A percentile compares a stretch with the other conserved stretches of the same genome.
phyloP scores from a whole-genome alignment of 2,329 filamentous ascomycete species.

The Zasmidium cellare region DNA sequence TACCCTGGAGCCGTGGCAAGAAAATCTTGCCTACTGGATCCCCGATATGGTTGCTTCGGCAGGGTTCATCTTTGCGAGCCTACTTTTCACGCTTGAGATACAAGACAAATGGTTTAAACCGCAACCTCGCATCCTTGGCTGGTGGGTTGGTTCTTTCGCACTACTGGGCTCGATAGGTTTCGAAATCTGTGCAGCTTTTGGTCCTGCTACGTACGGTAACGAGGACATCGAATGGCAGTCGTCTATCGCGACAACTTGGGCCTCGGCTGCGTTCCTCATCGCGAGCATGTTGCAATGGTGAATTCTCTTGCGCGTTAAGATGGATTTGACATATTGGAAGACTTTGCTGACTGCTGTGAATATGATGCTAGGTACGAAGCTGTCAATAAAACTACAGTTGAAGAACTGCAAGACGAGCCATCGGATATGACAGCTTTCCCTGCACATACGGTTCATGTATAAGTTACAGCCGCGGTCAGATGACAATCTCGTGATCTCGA shows the following conservation, averaged over 20 bases:
- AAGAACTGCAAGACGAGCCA: constrained; percentile 1
- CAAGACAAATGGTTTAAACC: constrained; percentile 29
- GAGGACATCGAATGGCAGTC: constrained; percentile 21
- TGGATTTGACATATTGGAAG: neutral
- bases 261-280: constrained; percentile 23
- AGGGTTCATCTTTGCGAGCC: constrained; percentile 27
- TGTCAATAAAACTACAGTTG: constrained; percentile 8
- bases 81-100: constrained; percentile 29
- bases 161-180: constrained; percentile 29
- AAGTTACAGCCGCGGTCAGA: too few species aligned
- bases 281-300: constrained; percentile 26
- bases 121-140: constrained; percentile 22
- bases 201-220: neutral
- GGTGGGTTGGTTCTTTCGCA: constrained; percentile 30
- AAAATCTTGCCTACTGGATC: constrained; percentile 24
- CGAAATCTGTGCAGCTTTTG: constrained; percentile 19
- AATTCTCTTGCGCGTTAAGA: neutral
- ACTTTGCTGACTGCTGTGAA: neutral
- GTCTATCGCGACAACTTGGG: constrained; percentile 25
- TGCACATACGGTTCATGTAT: neutral
- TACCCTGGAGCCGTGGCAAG: constrained; percentile 19
- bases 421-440: neutral
- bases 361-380: constrained; percentile 19
- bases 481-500: too few species aligned
- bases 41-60: constrained; percentile 25